Evolutionary conservation across 495 filamentous ascomycete species (phyloP), one percentile per base, ranked within the genome.

Genomic region (Parmelia sp.): DNA sequence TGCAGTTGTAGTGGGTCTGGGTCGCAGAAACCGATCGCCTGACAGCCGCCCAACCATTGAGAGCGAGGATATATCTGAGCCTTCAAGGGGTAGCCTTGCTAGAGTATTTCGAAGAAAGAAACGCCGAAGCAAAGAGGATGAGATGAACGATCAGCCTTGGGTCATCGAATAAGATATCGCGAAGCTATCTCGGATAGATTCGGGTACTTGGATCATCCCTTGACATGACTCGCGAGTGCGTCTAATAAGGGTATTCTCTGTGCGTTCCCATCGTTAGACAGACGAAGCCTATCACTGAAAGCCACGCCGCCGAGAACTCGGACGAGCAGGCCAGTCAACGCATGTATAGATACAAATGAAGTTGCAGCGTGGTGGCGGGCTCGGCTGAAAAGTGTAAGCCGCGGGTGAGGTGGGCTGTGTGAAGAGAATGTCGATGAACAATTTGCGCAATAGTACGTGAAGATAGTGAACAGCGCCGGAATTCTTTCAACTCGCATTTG

Each of bases 1-100:
- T 17, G 55, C 49, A 53, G 58, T 62, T 4, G 36, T 66, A 11
- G 12, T 71, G 7, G 64, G 69, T 10, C 31, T 68, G 9, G 17
- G 21, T 14, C 39, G 25, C 33, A 23, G 15, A 1, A 45, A 37
- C 31, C n/a, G 17, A 57, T 21, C 17, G 25, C 15, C 19, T n/a
- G 33, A 64, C 4, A 7, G 40, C 33, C 36, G n/a, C 29, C 29
- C 36, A 25, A 35, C 53, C 27, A 31, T 31, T 17, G 12, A 59
- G 29, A 58, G 0, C 31, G 55, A 57, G 11, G 23, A 31, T 14
- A 4, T 36, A 12, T 49, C 19, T 14, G 25, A 39, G 1, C 27
- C 51, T 12, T 35, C 62, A 45, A 4, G 17, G 31, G 39, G 15
- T 37, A 31, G 56, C 14, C 29, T 64, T 27, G 40, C 62, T 36